phyloP scores from a whole-genome alignment of 768 basidiomycete genomes.

The Amanita inopinata region DNA sequence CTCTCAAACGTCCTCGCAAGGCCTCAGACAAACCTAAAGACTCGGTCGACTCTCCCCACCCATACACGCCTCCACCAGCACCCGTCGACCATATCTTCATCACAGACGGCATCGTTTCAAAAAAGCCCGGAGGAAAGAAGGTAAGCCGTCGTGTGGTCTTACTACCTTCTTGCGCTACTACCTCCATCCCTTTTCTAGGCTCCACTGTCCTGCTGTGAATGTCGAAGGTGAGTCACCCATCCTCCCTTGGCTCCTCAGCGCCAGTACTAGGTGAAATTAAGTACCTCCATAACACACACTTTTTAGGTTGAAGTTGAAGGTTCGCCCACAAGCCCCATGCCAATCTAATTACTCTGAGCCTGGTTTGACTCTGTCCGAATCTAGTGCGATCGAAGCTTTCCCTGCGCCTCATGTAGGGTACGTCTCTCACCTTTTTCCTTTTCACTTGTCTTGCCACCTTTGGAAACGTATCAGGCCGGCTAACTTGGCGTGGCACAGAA shows the following conservation, averaged over 20 bases:
- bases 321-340: conserved; percentile 19
- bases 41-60: background rate
- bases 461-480: background rate
- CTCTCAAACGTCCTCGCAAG: conserved; percentile 8
- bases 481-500: conserved; percentile 26
- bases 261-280: background rate
- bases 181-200: conserved; percentile 21
- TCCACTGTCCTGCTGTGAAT: conserved; percentile 55
- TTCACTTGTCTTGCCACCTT: background rate
- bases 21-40: conserved; percentile 4
- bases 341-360: conserved; percentile 7
- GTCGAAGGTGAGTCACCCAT: conserved; percentile 38
- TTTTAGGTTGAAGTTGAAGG: conserved; percentile 46
- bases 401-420: conserved; percentile 36
- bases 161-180: background rate
- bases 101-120: conserved; percentile 33
- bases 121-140: conserved; percentile 40
- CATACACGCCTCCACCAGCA: conserved; percentile 12
- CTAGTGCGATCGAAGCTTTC: conserved; percentile 44
- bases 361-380: conserved; percentile 8
- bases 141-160: conserved; percentile 16
- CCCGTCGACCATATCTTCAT: conserved; percentile 44
- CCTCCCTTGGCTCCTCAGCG: background rate
- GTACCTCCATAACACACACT: background rate
- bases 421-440: background rate